phyloP scores from a whole-genome alignment of 2,329 filamentous ascomycete species.

The Xylaria sp. region DNA sequence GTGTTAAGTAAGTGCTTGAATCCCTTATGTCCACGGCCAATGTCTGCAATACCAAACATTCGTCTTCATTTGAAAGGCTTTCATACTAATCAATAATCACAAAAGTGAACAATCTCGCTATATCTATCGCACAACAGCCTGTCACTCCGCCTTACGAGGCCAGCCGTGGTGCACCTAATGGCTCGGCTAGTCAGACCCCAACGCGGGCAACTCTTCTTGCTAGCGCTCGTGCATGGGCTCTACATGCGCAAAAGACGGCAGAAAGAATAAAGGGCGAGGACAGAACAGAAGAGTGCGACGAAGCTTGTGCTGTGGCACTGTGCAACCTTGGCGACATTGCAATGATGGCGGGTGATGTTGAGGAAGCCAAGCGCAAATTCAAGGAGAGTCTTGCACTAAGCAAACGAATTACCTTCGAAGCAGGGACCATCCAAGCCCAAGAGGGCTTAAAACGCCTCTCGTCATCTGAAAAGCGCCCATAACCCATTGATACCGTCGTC shows the following conservation, averaged over 20 bases:
- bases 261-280: constrained; percentile 65
- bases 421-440: constrained; percentile 56
- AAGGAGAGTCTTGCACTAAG: constrained; percentile 67
- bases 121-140: constrained; percentile 71
- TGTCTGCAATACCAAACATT: not conserved
- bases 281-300: constrained; percentile 77
- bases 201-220: constrained; percentile 66
- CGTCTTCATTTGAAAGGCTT: not conserved
- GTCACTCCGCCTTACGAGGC: constrained; percentile 38
- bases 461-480: constrained; percentile 2
- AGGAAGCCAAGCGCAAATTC: constrained; percentile 69
- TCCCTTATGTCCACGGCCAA: constrained; percentile 8
- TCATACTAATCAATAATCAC: constrained; percentile 21
- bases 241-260: constrained; percentile 72
- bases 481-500: not conserved
- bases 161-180: constrained; percentile 28
- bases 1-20: constrained; percentile 64
- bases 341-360: constrained; percentile 68
- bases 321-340: constrained; percentile 86
- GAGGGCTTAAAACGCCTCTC: constrained; percentile 48
- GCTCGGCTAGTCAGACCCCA: constrained; percentile 37
- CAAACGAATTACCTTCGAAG: constrained; percentile 53
- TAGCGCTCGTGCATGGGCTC: constrained; percentile 76
- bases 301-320: constrained; percentile 80
- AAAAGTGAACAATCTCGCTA: constrained; percentile 78